Evolutionary conservation across 208 protist species (phyloP).

Genomic region (Crithidia sp.): DNA sequence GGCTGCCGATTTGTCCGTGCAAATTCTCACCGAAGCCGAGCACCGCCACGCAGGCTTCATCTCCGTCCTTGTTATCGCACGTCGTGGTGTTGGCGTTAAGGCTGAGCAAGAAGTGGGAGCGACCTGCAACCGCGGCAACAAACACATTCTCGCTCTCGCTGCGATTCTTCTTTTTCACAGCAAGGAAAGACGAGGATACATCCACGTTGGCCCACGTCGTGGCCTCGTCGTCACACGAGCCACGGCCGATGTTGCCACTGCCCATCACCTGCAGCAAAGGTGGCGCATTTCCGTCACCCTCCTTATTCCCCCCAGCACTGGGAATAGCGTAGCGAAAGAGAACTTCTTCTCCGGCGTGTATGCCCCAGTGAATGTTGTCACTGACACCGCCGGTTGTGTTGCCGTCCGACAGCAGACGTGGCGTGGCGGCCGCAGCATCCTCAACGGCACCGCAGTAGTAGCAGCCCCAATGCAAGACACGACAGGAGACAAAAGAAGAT

Average conservation of each 20-base stretch:
- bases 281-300: background rate
- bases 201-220: slow-evolving; percentile 29
- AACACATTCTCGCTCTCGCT: background rate
- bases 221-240: slow-evolving; percentile 48
- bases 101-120: slow-evolving; percentile 65
- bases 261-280: slow-evolving; percentile 45
- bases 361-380: slow-evolving; percentile 1
- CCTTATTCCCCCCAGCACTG: background rate
- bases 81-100: background rate
- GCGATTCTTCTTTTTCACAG: background rate
- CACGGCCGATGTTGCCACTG: slow-evolving; percentile 62
- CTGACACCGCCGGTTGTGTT: background rate
- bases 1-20: slow-evolving; percentile 69
- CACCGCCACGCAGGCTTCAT: slow-evolving; percentile 29
- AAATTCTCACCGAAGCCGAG: slow-evolving; percentile 86
- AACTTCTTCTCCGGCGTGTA: slow-evolving; percentile 73
- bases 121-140: slow-evolving; percentile 17
- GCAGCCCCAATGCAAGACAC: slow-evolving; percentile 82
- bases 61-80: background rate
- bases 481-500: background rate
- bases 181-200: too few species aligned
- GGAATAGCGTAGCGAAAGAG: slow-evolving; percentile 42
- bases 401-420: slow-evolving; percentile 28
- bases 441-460: slow-evolving; percentile 83
- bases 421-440: slow-evolving; percentile 61